Conservation (phyloP, 345 rosid species). For the Pelargonium nanum region DNA sequence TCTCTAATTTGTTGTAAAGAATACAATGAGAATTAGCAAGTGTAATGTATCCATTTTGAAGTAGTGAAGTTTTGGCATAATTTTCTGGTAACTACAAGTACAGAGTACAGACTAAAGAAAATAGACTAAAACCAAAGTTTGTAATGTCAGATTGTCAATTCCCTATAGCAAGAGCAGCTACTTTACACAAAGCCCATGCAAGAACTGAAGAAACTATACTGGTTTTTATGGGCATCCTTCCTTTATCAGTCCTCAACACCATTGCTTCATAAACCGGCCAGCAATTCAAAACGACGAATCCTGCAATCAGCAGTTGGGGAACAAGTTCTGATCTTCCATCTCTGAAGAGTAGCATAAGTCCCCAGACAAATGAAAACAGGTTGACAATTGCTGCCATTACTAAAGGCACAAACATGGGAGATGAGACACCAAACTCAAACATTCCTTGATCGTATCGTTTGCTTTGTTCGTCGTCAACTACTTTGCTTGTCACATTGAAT, state of each 20-base stretch:
- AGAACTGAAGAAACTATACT: conserved; percentile 21
- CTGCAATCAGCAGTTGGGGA: conserved; percentile 30
- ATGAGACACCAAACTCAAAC: conserved; percentile 7
- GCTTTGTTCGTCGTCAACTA: neutral
- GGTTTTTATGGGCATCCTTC: conserved; percentile 30
- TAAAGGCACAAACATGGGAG: conserved; percentile 10
- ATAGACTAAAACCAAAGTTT: neutral
- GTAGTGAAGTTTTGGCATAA: too few relatives aligned
- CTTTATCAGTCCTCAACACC: conserved; percentile 43
- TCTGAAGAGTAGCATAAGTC: neutral
- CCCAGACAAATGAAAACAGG: conserved; percentile 1
- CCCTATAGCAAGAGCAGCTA: conserved; percentile 19
- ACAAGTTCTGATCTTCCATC: conserved; percentile 8
- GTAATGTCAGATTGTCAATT: too few relatives aligned
- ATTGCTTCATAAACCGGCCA: conserved; percentile 58
- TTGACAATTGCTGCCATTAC: conserved; percentile 2
- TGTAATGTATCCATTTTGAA: neutral
- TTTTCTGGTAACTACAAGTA: too few relatives aligned
- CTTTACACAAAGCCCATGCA: conserved; percentile 16
- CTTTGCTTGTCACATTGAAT: neutral
- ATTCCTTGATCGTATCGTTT: conserved; percentile 11
- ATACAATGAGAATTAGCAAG: too few relatives aligned
- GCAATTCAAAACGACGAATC: conserved; percentile 37
- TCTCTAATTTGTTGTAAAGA: too few relatives aligned
- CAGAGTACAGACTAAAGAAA: too few relatives aligned